Percentiles rank a stretch among this genome's conserved stretches.
These are phyloP conservation scores for Malassezia pachydermatis DNA, from an alignment of 1,284 basidiomycete species.

Conservation along the genomic window DNA sequence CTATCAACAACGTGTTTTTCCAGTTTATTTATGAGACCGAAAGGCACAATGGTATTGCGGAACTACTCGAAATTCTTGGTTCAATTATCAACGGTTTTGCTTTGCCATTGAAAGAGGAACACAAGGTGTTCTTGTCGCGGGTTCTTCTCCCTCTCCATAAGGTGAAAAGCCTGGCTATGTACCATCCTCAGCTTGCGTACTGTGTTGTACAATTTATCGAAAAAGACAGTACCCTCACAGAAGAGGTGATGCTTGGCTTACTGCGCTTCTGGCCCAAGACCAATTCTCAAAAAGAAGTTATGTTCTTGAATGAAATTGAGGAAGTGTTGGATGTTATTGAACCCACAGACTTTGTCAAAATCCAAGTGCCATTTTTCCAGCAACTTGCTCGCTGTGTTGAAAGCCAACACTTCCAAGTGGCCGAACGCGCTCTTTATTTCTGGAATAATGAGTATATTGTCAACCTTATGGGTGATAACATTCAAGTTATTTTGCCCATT, in stretches of 20 bases:
- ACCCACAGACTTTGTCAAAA: conserved; percentile 89
- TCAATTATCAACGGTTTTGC: conserved; percentile 99
- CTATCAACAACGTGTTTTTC: conserved; percentile 99
- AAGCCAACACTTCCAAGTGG: conserved; percentile 90
- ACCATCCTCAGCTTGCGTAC: conserved; percentile 96
- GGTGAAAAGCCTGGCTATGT: conserved; percentile 88
- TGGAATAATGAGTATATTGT: conserved; percentile 94
- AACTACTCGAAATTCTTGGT: conserved; percentile 92
- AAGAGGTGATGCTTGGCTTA: conserved; percentile 89
- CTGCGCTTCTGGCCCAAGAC: conserved; percentile 98
- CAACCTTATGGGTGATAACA: conserved; percentile 95
- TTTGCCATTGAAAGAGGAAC: conserved; percentile 93
- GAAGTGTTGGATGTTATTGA: conserved; percentile 98
- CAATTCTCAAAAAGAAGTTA: conserved; percentile 99
- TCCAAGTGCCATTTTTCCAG: conserved; percentile 83
- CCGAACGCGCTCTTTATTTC: conserved; percentile 48
- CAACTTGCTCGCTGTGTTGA: conserved; percentile 96
- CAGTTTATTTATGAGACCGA: conserved; percentile 98
- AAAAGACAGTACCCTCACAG: conserved; percentile 82
- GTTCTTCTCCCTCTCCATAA: conserved; percentile 96
- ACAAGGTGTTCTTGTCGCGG: conserved; percentile 93
- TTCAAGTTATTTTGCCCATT: conserved; percentile 77
- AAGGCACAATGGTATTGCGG: conserved; percentile 96
- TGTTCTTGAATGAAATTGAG: conserved; percentile 99
- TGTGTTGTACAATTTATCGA: conserved; percentile 98